Conservation (phyloP, 495 filamentous ascomycete species). For the Aspergillus heteromorphus region DNA sequence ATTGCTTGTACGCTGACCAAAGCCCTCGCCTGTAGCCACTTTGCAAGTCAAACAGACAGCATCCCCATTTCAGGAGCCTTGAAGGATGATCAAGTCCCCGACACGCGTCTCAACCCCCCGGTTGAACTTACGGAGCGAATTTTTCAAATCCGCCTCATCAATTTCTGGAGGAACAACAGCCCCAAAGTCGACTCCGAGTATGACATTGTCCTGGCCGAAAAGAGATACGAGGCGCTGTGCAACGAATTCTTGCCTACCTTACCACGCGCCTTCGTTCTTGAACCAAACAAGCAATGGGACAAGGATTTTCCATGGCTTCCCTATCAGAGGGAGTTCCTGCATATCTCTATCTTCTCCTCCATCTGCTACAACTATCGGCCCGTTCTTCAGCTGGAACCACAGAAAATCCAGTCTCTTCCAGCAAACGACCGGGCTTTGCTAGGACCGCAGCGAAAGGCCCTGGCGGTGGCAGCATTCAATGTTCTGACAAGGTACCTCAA, state of each 20-base stretch:
- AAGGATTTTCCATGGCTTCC: conserved; percentile 13
- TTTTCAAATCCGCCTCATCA: conserved; percentile 16
- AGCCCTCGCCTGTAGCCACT: too few relatives aligned
- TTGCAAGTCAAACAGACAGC: too few relatives aligned
- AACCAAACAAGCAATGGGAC: conserved; percentile 21
- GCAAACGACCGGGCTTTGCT: conserved; percentile 17
- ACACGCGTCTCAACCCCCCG: too few relatives aligned
- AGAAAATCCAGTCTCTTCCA: conserved; percentile 6
- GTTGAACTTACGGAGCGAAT: conserved; percentile 23
- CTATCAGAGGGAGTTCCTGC: conserved; percentile 20
- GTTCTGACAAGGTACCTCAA: too few relatives aligned
- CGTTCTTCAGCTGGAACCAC: conserved; percentile 5
- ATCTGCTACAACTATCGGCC: conserved; percentile 23
- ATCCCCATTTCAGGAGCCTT: too few relatives aligned
- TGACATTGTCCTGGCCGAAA: conserved; percentile 13
- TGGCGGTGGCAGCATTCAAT: conserved; percentile 18
- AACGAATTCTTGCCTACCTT: conserved; percentile 14
- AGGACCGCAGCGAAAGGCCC: conserved; percentile 10
- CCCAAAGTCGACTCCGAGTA: conserved; percentile 2
- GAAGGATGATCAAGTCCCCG: too few relatives aligned
- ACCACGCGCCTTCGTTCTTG: conserved; percentile 17
- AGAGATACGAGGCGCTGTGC: conserved; percentile 22
- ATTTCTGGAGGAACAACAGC: conserved; percentile 16
- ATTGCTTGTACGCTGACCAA: too few relatives aligned
- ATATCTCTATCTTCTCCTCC: conserved; percentile 24